phyloP scores from a whole-genome alignment of 352 stramenopile species.

The Phytopythium boreale region DNA sequence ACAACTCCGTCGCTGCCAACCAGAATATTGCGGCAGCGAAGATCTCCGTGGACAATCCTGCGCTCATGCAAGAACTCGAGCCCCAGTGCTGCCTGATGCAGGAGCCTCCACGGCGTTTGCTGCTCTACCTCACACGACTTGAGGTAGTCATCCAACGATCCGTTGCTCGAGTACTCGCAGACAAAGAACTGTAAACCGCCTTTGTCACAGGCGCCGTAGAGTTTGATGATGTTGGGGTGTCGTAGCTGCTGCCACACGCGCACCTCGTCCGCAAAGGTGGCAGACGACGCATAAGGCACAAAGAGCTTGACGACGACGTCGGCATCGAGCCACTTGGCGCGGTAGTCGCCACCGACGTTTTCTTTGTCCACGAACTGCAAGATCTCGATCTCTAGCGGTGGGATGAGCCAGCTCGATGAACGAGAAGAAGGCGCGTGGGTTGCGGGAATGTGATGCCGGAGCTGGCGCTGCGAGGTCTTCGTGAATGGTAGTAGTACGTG shows the following conservation, averaged over 20 bases:
- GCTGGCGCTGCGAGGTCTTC: not conserved
- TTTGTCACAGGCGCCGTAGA: not conserved
- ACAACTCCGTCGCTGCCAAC: constrained; percentile 14
- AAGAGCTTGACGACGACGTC: not conserved
- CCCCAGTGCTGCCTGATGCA: constrained; percentile 23
- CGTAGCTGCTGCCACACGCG: not conserved
- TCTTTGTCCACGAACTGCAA: not conserved
- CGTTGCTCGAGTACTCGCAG: constrained; percentile 17
- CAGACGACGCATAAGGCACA: not conserved
- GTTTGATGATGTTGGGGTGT: not conserved
- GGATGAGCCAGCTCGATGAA: not conserved
- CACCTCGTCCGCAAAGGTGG: not conserved
- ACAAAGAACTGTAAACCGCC: constrained; percentile 13
- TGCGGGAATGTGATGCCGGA: not conserved
- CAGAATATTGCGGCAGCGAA: constrained; percentile 28
- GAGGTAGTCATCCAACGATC: constrained; percentile 20
- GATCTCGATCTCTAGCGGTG: not conserved
- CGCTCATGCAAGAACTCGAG: constrained; percentile 28
- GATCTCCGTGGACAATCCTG: constrained; percentile 19
- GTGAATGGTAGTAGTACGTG: not conserved
- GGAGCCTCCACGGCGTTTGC: constrained; percentile 10
- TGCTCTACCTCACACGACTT: not conserved
- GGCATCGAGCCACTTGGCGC: not conserved
- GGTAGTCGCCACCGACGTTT: not conserved
- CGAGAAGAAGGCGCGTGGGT: not conserved